Evolutionary conservation across 164 flowering plant genomes (phyloP), one percentile per base, ranked within the genome.

Genomic region (Macadamia tetraphylla): DNA sequence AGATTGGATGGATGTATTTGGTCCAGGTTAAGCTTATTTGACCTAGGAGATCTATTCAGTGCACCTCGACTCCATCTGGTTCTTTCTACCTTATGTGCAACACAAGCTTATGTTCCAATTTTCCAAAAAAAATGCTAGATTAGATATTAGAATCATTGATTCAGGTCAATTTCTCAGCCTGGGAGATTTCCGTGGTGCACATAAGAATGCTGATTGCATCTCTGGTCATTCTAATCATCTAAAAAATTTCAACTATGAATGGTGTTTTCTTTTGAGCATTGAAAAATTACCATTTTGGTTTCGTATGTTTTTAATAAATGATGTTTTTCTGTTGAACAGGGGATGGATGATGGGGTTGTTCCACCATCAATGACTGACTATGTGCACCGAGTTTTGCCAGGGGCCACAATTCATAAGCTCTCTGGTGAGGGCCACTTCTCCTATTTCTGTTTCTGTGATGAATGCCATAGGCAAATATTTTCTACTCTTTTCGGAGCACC

Each of bases 351-450:
- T 68, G 66, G 14, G 58, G 92, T 85, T 49, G 89, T 82, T 35
- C 86, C 96, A 46, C 86, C 87, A 44, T 75, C 92, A 42, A 81
- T 88, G 81, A 76, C 83, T 0, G 93, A 88, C 42, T 91, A 81
- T 71, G 76, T 85, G 13, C 74, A 68, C n/a, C 78, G 98, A 55
- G 78, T 88, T 69, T 71, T 94, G 29, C 93, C 90, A 9, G 78
- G 63, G 30, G 95, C 91, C n/a, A 68, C 71, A 5, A 65, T 94
- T 53, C 97, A 94, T 71, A 85, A 74, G 76, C 87, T 91, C 51
- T 86, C 85, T 9, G 77, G 80, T 40, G 95, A 90, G 75, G 98
- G 98, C 29, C 98, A 94, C 76, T 94, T 85, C 74, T 88, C 98
- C 1, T 91, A 81, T 77, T 88, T 84, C 80, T 87, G 65, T 70